phyloP scores from a whole-genome alignment of 805 yeast species.

The Candida maris region DNA sequence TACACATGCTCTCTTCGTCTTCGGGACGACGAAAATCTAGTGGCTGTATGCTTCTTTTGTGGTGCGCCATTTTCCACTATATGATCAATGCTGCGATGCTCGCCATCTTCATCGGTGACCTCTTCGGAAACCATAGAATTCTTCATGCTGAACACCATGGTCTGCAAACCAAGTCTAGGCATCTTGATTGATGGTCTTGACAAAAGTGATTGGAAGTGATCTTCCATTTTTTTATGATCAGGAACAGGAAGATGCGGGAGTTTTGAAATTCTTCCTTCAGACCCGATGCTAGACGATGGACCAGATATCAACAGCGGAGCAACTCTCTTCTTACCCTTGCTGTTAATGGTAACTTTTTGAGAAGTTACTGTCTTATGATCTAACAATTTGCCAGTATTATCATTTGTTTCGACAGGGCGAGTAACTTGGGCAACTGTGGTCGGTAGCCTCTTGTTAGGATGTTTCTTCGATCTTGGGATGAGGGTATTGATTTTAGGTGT shows the following conservation, averaged over 20 bases:
- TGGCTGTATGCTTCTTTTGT: slow-evolving; percentile 32
- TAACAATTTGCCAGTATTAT: too few species aligned
- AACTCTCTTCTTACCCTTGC: slow-evolving; percentile 74
- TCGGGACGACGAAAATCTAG: slow-evolving; percentile 31
- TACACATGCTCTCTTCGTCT: slow-evolving; percentile 34
- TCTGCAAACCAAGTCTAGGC: slow-evolving; percentile 63
- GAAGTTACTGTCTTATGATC: too few species aligned
- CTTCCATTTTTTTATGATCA: slow-evolving; percentile 20
- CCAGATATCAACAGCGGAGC: slow-evolving; percentile 63
- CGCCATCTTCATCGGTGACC: slow-evolving; percentile 22
- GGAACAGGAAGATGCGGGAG: slow-evolving; percentile 4
- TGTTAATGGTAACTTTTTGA: slow-evolving; percentile 60
- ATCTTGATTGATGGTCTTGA: slow-evolving; percentile 48
- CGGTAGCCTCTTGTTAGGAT: slow-evolving; percentile 23
- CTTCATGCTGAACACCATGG: slow-evolving; percentile 58
- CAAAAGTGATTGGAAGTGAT: slow-evolving; percentile 22
- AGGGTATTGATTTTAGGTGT: slow-evolving; percentile 23
- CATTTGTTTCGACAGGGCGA: too few species aligned
- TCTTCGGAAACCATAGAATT: slow-evolving; percentile 33
- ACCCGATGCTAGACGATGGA: slow-evolving; percentile 22
- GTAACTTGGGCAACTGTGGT: slow-evolving; percentile 8
- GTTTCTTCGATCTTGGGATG: slow-evolving; percentile 31
- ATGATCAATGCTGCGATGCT: slow-evolving; percentile 49
- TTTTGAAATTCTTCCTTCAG: slow-evolving; percentile 5
- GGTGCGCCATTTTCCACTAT: slow-evolving; percentile 29